Percentiles rank a stretch among this genome's conserved stretches.
These are phyloP conservation scores for Circinella umbellata DNA, from an alignment of 371 early-diverging fungal species.

Conservation along the genomic window DNA sequence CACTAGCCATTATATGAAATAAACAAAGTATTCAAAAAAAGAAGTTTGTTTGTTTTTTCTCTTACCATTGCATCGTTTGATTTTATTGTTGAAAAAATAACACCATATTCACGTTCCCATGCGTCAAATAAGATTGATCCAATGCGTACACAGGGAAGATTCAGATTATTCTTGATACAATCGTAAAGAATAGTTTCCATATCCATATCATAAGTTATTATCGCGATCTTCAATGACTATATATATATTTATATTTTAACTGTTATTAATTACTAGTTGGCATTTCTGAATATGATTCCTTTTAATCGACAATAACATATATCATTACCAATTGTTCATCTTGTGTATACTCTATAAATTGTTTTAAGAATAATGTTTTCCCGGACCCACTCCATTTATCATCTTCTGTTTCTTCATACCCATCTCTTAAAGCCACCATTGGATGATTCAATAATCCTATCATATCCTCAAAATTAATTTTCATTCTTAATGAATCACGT, in stretches of 20 bases:
- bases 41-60: too few relatives aligned
- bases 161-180: conserved; percentile 2
- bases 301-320: too few relatives aligned
- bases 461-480: neutral
- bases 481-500: neutral
- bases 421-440: conserved; percentile 10
- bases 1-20: too few relatives aligned
- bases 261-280: too few relatives aligned
- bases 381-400: conserved; percentile 22
- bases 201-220: conserved; percentile 17
- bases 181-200: conserved; percentile 11
- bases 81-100: conserved; percentile 2
- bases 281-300: too few relatives aligned
- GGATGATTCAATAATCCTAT: conserved; percentile 9
- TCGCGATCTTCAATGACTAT: conserved; percentile 10
- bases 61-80: neutral
- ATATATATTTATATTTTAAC: too few relatives aligned
- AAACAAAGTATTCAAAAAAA: neutral
- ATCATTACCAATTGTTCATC: neutral
- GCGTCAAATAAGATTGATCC: conserved; percentile 15
- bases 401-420: conserved; percentile 7
- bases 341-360: neutral
- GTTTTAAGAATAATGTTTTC: conserved; percentile 8
- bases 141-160: conserved; percentile 17
- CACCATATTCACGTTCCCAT: conserved; percentile 22